These are phyloP conservation scores for Claviceps cyperi DNA, from an alignment of 2,329 filamentous ascomycete species.

Conservation along the genomic window DNA sequence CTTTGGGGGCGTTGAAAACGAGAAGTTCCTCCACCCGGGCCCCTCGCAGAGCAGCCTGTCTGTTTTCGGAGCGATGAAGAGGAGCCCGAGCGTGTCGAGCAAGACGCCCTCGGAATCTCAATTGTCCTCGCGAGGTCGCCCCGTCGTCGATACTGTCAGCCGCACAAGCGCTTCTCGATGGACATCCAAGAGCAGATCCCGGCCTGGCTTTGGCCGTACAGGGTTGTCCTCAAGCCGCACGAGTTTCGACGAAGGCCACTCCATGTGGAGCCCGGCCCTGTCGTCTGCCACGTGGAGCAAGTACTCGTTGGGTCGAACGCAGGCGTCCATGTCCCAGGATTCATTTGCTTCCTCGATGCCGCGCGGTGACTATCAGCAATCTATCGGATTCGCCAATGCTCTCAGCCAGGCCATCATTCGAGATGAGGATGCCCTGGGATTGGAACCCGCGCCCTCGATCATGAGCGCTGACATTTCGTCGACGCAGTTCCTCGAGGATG, in stretches of 20 bases:
- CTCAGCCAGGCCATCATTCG: slow-evolving; percentile 93
- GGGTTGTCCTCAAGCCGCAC: slow-evolving; percentile 84
- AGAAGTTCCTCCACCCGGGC: slow-evolving; percentile 20
- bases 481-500: slow-evolving; percentile 70
- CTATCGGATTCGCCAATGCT: slow-evolving; percentile 93
- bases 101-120: slow-evolving; percentile 79
- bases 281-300: slow-evolving; percentile 95
- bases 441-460: slow-evolving; percentile 31
- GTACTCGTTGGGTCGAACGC: slow-evolving; percentile 78
- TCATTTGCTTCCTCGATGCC: slow-evolving; percentile 68
- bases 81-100: slow-evolving; percentile 81
- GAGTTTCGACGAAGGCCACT: slow-evolving; percentile 81
- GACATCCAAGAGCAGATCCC: slow-evolving; percentile 73
- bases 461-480: slow-evolving; percentile 45
- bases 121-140: slow-evolving; percentile 53
- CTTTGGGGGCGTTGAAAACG: slow-evolving; percentile 49
- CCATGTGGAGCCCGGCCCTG: slow-evolving; percentile 71
- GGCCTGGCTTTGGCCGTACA: slow-evolving; percentile 57
- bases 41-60: slow-evolving; percentile 51
- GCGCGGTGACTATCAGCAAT: slow-evolving; percentile 78
- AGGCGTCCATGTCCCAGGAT: slow-evolving; percentile 84
- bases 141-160: slow-evolving; percentile 46
- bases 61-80: slow-evolving; percentile 63
- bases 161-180: slow-evolving; percentile 50
- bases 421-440: slow-evolving; percentile 53